phyloP scores from a whole-genome alignment of 805 yeast genomes.

The Yamadazyma akitaensis region DNA sequence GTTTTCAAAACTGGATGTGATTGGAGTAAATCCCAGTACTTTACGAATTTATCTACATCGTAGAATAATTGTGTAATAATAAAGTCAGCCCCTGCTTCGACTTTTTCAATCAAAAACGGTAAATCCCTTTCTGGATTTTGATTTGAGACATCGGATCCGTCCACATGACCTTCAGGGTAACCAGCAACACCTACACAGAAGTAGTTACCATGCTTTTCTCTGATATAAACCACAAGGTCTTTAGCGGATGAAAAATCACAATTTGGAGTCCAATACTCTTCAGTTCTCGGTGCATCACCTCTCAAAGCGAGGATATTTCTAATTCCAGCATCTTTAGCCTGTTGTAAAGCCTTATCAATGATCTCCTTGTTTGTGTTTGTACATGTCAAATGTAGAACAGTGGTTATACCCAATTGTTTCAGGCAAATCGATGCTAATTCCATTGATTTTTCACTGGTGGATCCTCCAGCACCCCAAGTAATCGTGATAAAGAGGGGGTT shows the following conservation, averaged over 20 bases:
- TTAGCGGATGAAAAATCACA: conserved; percentile 73
- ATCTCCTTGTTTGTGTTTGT: conserved; percentile 80
- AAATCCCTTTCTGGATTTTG: conserved; percentile 71
- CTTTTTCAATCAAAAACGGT: conserved; percentile 77
- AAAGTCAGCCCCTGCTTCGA: conserved; percentile 93
- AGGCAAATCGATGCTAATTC: conserved; percentile 79
- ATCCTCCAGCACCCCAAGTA: conserved; percentile 99
- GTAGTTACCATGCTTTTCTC: conserved; percentile 64
- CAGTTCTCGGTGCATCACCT: conserved; percentile 91
- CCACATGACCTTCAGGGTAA: conserved; percentile 96
- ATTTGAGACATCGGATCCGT: conserved; percentile 63
- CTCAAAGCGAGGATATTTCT: conserved; percentile 87
- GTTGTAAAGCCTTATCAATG: conserved; percentile 73
- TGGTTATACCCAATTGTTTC: conserved; percentile 73
- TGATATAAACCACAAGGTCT: conserved; percentile 82
- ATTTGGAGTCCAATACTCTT: conserved; percentile 54
- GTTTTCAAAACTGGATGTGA: conserved; percentile 37
- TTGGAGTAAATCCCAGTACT: conserved; percentile 56
- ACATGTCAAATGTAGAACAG: conserved; percentile 93
- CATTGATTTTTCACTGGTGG: conserved; percentile 81
- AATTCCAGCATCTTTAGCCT: conserved; percentile 75
- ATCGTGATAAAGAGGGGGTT: conserved; percentile 89
- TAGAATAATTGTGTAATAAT: conserved; percentile 88
- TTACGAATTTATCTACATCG: conserved; percentile 73
- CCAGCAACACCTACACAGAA: conserved; percentile 97